phyloP scores from a whole-genome alignment of 2,329 filamentous ascomycete genomes.

The Sordariomycetes sp. region DNA sequence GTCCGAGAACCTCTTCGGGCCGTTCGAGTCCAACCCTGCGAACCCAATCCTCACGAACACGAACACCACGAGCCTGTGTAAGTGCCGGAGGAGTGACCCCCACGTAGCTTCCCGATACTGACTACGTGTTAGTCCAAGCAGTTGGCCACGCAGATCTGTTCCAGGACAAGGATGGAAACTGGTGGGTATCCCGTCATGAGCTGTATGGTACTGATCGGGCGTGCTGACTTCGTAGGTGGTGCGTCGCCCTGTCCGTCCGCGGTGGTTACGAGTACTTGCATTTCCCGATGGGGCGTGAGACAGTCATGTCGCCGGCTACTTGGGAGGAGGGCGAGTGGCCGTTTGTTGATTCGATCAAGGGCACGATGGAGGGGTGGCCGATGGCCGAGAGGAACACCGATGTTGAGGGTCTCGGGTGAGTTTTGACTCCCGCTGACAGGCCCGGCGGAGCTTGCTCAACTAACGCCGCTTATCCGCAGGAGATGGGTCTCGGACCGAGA shows the following conservation, averaged over 20 bases:
- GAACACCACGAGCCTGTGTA: slow-evolving; percentile 21
- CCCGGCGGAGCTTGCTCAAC: neutral
- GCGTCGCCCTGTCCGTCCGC: slow-evolving; percentile 31
- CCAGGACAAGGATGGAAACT: slow-evolving; percentile 30
- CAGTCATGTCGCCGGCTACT: slow-evolving; percentile 33
- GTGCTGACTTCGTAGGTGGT: slow-evolving; percentile 23
- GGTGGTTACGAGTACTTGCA: slow-evolving; percentile 26
- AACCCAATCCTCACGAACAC: slow-evolving; percentile 35
- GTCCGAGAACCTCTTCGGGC: slow-evolving; percentile 24
- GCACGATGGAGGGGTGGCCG: slow-evolving; percentile 22
- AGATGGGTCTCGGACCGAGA: slow-evolving; percentile 4
- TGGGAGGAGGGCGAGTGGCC: slow-evolving; percentile 42
- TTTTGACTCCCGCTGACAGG: neutral
- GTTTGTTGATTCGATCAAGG: slow-evolving; percentile 16
- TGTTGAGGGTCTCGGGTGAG: slow-evolving; percentile 16
- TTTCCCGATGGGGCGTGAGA: slow-evolving; percentile 45
- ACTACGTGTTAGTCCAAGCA: slow-evolving; percentile 18
- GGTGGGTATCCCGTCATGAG: slow-evolving; percentile 17
- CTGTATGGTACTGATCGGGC: neutral
- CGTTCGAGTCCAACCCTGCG: slow-evolving; percentile 25
- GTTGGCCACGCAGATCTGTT: slow-evolving; percentile 34
- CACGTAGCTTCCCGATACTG: neutral
- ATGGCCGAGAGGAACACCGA: slow-evolving; percentile 22
- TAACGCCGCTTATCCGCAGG: neutral
- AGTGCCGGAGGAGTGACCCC: neutral